These are phyloP conservation scores for Nakazawaea ishiwadae DNA, from an alignment of 805 yeast genomes.

Conservation along the genomic window DNA sequence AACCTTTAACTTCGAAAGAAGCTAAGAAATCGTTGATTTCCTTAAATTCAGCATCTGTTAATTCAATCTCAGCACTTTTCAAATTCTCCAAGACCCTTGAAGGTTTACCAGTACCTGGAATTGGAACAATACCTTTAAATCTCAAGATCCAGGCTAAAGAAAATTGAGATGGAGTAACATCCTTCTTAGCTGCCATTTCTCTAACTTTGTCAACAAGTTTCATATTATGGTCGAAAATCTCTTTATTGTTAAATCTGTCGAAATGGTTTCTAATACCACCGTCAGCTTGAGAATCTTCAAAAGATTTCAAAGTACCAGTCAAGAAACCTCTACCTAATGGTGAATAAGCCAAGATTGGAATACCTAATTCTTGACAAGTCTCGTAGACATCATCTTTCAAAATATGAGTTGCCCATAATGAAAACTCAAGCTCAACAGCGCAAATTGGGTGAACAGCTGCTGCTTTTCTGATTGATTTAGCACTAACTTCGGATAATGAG, in stretches of 20 bases:
- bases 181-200: constrained; percentile 40
- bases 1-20: constrained; percentile 45
- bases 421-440: constrained; percentile 75
- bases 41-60: constrained; percentile 52
- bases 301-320: constrained; percentile 52
- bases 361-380: constrained; percentile 47
- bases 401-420: constrained; percentile 65
- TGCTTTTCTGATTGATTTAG: constrained; percentile 57
- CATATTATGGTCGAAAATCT: constrained; percentile 44
- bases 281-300: constrained; percentile 39
- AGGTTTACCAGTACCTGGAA: constrained; percentile 69
- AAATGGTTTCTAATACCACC: constrained; percentile 42
- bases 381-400: constrained; percentile 58
- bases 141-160: constrained; percentile 64
- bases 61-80: constrained; percentile 26
- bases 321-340: constrained; percentile 80
- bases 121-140: constrained; percentile 57
- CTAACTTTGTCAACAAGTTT: constrained; percentile 42
- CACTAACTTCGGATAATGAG: constrained; percentile 71
- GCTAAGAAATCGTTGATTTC: constrained; percentile 44
- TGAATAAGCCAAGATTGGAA: constrained; percentile 76
- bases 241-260: constrained; percentile 51
- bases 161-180: constrained; percentile 59
- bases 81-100: constrained; percentile 63
- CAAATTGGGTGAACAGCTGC: constrained; percentile 50